Base-by-base conservation (phyloP, 139 green algal species). In the Yamagishiella unicocca region DNA sequence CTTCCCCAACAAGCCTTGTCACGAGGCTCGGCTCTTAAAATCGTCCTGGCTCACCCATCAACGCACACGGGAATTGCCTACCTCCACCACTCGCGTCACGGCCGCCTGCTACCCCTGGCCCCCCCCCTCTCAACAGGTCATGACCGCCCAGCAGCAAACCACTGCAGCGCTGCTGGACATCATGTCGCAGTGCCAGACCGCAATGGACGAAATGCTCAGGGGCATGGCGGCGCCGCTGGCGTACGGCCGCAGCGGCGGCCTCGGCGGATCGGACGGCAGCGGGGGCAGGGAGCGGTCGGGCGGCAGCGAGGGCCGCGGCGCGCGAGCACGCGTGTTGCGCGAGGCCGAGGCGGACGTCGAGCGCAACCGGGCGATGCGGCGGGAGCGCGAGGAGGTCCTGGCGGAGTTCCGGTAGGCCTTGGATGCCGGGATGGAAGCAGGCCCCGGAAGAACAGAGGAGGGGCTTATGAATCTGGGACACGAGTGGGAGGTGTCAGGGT, bases 141-240 rank as follows among this genome's bases (percentile, higher is more conserved):
- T 50, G 80, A 73, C 61, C 54, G 84, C 89, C 8, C 93, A 95
- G 91, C 92, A 95, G 87, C 90, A 93, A 71, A 93, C 90, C n/a
- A 94, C 92, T 17, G 90, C 90, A 0, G 81, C 93, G 42, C 84
- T 96, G 83, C 82, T 95, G 33, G 82, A 84, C 37, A 35, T 84
- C 8, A 0, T 84, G 77, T 24, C 55, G 0, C 77, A 84, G 55
- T 84, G 77, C 40, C 77, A 84, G 54, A n/a, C 38, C 14, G 77
- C 77, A 8, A 35, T 31, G 12, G 77, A 84, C 77, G 77, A 84
- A 21, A 25, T 84, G 55, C 25, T 54, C 1, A 31, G 70, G 2
- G 55, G 70, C 70, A 55, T 54, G 70, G 70, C 70, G 22, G 70
- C 35, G 68, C 4, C 35, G 33, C 68, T 50, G 3, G 68, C 33